Conservation (phyloP, 2,329 filamentous ascomycete species). For the Sclerotinia glacialis region DNA sequence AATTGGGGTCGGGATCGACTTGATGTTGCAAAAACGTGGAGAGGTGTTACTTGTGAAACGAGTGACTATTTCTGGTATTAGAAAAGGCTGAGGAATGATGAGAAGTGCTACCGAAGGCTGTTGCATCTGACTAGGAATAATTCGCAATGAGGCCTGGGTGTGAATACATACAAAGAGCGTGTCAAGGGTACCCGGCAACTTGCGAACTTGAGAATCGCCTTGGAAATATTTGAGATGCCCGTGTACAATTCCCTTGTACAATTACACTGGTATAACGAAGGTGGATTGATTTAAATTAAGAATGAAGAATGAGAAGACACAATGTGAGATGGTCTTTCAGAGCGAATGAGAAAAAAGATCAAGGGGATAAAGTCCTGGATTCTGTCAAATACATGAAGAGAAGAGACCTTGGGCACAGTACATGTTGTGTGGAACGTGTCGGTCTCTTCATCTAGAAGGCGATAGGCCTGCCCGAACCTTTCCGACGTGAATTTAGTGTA, state of each 20-base stretch:
- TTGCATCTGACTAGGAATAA: background rate
- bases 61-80: background rate
- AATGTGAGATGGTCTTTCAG: background rate
- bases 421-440: background rate
- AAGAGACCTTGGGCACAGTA: background rate
- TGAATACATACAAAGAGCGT: constrained; percentile 18
- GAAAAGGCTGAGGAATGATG: background rate
- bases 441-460: background rate
- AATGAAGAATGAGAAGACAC: background rate
- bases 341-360: background rate
- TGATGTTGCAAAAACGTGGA: background rate
- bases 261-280: background rate
- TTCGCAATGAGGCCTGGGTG: background rate
- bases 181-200: background rate
- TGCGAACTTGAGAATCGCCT: background rate
- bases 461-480: background rate
- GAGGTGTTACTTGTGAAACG: background rate
- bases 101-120: background rate
- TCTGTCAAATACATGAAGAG: background rate
- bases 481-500: background rate
- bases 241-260: background rate
- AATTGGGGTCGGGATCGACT: background rate
- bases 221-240: background rate
- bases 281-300: background rate
- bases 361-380: background rate